These are phyloP conservation scores for Trichoderma simmonsii DNA, from an alignment of 2,329 filamentous ascomycete genomes.

Conservation along the genomic window DNA sequence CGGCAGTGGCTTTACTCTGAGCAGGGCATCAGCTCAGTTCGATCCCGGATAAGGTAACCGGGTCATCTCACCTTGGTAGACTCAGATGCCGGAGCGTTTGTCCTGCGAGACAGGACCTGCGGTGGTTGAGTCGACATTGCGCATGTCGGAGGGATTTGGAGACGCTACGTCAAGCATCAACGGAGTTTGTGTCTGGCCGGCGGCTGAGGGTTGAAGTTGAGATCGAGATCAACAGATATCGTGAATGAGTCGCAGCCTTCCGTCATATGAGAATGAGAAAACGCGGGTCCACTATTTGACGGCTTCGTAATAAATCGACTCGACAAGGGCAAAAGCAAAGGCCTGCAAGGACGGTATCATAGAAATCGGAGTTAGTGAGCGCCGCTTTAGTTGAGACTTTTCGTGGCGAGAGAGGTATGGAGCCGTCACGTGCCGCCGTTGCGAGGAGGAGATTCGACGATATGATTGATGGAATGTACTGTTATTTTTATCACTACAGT, in stretches of 20 bases:
- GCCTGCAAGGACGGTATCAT: background rate
- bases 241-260: slow-evolving; percentile 10
- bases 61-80: slow-evolving; percentile 28
- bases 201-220: background rate
- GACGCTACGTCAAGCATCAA: slow-evolving; percentile 4
- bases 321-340: background rate
- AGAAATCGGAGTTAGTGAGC: background rate
- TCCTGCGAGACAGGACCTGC: slow-evolving; percentile 36
- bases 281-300: background rate
- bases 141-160: slow-evolving; percentile 28
- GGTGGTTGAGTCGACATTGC: slow-evolving; percentile 37
- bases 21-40: slow-evolving; percentile 10
- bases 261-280: slow-evolving; percentile 14
- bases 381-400: background rate
- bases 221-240: background rate
- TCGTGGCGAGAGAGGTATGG: background rate
- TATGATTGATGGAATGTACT: background rate
- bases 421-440: slow-evolving; percentile 1
- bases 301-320: background rate
- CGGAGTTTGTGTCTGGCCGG: background rate
- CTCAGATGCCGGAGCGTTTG: slow-evolving; percentile 32
- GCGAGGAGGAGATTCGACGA: background rate
- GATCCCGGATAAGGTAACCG: background rate
- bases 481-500: background rate
- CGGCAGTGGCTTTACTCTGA: slow-evolving; percentile 21